phyloP scores from a whole-genome alignment of 2,329 filamentous ascomycete species.

The Aureobasidium lini region DNA sequence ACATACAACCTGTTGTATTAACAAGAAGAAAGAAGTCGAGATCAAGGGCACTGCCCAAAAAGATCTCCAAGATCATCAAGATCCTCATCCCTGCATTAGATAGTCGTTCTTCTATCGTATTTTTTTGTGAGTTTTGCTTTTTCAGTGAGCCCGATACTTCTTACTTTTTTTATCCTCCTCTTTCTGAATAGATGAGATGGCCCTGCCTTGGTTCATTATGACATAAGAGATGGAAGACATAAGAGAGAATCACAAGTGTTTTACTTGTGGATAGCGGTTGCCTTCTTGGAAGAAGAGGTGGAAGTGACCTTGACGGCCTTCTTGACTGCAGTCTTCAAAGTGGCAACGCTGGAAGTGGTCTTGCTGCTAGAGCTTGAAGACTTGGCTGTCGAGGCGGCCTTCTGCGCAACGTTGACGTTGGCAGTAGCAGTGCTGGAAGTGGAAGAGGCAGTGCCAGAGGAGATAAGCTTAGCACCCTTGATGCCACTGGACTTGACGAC shows the following conservation, averaged over 20 bases:
- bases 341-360: neutral
- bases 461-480: constrained; percentile 24
- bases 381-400: constrained; percentile 1
- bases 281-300: neutral
- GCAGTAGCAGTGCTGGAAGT: neutral
- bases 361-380: neutral
- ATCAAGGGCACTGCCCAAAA: neutral
- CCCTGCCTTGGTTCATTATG: neutral
- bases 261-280: neutral
- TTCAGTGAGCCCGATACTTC: neutral
- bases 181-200: neutral
- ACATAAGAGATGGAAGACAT: neutral
- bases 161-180: neutral
- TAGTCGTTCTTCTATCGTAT: constrained; percentile 4
- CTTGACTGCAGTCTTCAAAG: neutral
- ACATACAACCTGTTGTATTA: constrained; percentile 10
- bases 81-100: constrained; percentile 8
- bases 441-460: constrained; percentile 12
- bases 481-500: constrained; percentile 19
- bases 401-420: neutral
- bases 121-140: neutral
- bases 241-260: neutral
- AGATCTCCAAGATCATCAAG: constrained; percentile 5
- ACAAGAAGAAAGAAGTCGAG: constrained; percentile 2
- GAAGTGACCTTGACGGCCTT: neutral